Conservation (phyloP, 1,139 yeast species). For the Candida frijolesensis region DNA sequence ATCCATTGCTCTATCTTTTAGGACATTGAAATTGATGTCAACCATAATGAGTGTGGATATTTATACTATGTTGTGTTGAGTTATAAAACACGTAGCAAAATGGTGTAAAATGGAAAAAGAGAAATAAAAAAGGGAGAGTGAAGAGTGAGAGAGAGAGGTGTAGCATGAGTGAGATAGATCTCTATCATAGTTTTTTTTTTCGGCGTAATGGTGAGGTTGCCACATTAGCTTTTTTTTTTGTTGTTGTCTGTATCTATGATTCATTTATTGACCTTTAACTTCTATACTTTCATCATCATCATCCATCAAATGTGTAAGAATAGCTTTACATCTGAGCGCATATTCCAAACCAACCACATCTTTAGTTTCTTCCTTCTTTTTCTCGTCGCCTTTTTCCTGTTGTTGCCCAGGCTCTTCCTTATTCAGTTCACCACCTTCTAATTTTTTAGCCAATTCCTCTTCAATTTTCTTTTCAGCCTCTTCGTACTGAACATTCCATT, state of each 20-base stretch:
- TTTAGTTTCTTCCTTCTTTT: constrained; percentile 14
- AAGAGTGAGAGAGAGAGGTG: neutral
- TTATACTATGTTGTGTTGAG: neutral
- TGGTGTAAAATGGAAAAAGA: neutral
- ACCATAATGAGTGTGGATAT: constrained; percentile 15
- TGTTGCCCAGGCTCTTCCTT: constrained; percentile 15
- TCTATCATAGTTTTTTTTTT: no score
- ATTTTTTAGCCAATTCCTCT: constrained; percentile 31
- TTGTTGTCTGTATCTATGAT: neutral
- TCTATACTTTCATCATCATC: constrained; percentile 7
- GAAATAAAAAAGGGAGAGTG: neutral
- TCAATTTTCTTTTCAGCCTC: constrained; percentile 42
- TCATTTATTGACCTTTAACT: constrained; percentile 13
- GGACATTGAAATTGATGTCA: constrained; percentile 25
- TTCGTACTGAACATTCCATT: constrained; percentile 59
- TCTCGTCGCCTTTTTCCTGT: constrained; percentile 14
- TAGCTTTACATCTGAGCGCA: constrained; percentile 15
- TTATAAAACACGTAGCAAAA: neutral
- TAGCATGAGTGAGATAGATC: no score
- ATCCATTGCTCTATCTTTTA: constrained; percentile 55
- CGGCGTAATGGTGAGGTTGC: neutral
- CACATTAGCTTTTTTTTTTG: neutral
- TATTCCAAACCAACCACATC: constrained; percentile 13
- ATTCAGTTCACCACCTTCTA: constrained; percentile 24
- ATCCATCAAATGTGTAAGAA: constrained; percentile 14